Evolutionary conservation across 2,329 filamentous ascomycete species (phyloP).

Genomic region (Grosmannia clavigera): DNA sequence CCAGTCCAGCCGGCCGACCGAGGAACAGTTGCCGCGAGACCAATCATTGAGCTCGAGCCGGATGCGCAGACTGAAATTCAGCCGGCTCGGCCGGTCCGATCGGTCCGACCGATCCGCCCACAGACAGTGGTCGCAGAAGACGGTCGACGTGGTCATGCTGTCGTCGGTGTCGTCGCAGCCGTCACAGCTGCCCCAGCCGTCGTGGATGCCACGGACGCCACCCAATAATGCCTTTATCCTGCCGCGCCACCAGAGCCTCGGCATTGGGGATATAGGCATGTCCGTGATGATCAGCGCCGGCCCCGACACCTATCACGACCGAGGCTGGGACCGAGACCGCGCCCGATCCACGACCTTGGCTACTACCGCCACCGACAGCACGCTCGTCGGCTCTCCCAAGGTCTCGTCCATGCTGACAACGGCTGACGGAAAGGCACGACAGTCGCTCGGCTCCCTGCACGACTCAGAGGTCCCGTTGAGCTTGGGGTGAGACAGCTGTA

Average conservation of each 20-base stretch:
- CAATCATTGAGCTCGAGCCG: neutral
- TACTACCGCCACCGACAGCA: neutral
- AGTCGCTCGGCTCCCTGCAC: neutral
- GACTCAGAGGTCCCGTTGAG: neutral
- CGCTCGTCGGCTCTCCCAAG: neutral
- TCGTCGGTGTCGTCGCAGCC: constrained; percentile 2
- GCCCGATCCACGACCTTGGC: too few relatives aligned
- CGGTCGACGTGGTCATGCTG: constrained; percentile 4
- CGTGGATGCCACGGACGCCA: neutral
- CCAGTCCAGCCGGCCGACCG: neutral
- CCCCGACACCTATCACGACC: neutral
- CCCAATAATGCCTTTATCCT: neutral
- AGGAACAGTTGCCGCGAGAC: neutral
- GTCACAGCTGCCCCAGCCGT: neutral
- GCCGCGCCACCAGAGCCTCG: neutral
- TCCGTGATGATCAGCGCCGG: constrained; percentile 2
- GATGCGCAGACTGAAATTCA: neutral
- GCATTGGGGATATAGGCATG: neutral
- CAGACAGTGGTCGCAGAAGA: neutral
- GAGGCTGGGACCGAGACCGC: too few relatives aligned
- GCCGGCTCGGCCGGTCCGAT: neutral
- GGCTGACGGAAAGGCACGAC: neutral
- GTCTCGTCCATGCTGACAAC: neutral
- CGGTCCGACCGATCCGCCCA: neutral
- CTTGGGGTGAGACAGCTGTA: neutral